Evolutionary conservation across 495 filamentous ascomycete species (phyloP), one percentile per base, ranked within the genome.

Genomic region (Aspergillus panamensis): DNA sequence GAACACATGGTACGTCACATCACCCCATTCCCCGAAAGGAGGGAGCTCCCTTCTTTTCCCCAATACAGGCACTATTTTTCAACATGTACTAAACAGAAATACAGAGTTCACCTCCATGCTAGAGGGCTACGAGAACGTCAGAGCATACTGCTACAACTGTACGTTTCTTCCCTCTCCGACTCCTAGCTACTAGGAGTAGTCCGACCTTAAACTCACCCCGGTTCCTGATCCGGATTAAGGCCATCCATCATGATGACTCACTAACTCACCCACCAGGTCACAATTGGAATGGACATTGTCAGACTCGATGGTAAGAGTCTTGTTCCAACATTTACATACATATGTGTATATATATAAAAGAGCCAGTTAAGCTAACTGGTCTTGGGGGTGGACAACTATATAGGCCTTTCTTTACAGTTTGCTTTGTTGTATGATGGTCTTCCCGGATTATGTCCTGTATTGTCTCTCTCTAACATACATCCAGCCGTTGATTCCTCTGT

Each of bases 121-220:
- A 8, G 68, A 81, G 59, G 80, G 78, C n/a, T 83, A 82, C 49
- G 78, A 82, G 63, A 65, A 77, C 55, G 77, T 81, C 8, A 73
- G 79, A 32, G 80, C 78, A 35, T 79, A 80, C 65, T 83, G 80
- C 59, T 75, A 80, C 37, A 82, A 83, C 54, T 83, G 78, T 81
- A 60, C 55, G 77, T 67, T 35, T 39, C 16, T 25, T 25, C 25
- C 10, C 13, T 43, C 32, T 48, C 31, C 8, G 40, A 31, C 51
- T 53, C 32, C 31, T 43, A n/a, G n/a, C n/a, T n/a, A n/a, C n/a
- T n/a, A n/a, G n/a, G n/a, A n/a, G n/a, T 25, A 25, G 25, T 5
- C 25, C 25, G 25, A 25, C 25, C 25, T 25, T 25, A 35, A 40
- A 37, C 32, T 32, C 29, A 16, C 14, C 13, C 13, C 29, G 17